Percentiles rank a stretch among this genome's conserved stretches.
Evolutionary conservation across 768 basidiomycete genomes (phyloP).

Genomic region (Boletus barrowsii): DNA sequence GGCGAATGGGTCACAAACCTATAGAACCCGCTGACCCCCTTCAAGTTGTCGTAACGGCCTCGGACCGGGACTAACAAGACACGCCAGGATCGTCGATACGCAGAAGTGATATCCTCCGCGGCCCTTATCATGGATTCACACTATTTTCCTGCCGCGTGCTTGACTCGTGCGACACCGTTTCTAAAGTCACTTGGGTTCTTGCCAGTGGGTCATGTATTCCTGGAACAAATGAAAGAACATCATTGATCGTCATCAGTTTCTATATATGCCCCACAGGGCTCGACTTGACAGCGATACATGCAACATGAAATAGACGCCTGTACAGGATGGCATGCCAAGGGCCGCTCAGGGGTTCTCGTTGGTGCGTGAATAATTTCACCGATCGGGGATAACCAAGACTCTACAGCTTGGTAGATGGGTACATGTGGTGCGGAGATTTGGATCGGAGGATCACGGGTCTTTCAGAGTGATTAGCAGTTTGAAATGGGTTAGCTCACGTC

Average conservation of each 20-base stretch:
- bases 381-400: neutral
- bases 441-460: slow-evolving; percentile 1
- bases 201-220: too few relatives aligned
- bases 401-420: slow-evolving; percentile 26
- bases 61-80: neutral
- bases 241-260: neutral
- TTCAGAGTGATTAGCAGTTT: neutral
- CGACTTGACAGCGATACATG: neutral
- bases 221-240: neutral
- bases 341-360: neutral
- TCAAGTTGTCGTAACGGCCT: too few relatives aligned
- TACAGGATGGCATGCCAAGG: slow-evolving; percentile 24
- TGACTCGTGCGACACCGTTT: neutral
- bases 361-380: neutral
- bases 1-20: too few relatives aligned
- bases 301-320: slow-evolving; percentile 9
- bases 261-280: neutral
- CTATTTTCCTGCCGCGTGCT: neutral
- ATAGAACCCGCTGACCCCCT: too few relatives aligned
- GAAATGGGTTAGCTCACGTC: neutral
- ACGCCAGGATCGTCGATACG: neutral
- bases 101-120: neutral
- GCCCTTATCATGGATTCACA: neutral
- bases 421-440: slow-evolving; percentile 6
- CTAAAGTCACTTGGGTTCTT: too few relatives aligned